These are phyloP conservation scores for Cladosporium oxysporum DNA, from an alignment of 2,329 filamentous ascomycete genomes.

Conservation along the genomic window DNA sequence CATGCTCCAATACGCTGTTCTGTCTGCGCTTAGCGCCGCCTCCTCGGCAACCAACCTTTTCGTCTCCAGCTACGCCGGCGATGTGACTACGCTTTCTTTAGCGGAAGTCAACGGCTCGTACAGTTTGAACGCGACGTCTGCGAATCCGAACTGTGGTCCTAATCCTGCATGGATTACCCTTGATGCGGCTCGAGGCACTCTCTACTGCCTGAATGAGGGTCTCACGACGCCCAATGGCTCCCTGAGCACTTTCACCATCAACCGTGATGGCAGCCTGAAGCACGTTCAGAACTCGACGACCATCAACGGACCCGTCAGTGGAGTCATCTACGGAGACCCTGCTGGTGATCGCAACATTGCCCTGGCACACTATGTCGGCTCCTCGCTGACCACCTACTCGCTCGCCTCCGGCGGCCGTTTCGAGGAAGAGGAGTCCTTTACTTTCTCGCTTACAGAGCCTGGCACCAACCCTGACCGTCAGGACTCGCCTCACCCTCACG, in stretches of 20 bases:
- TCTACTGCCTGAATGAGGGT: slow-evolving; percentile 65
- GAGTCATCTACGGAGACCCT: slow-evolving; percentile 43
- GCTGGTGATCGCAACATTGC: slow-evolving; percentile 41
- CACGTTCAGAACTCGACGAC: slow-evolving; percentile 38
- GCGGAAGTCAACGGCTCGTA: slow-evolving; percentile 34
- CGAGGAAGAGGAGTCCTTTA: slow-evolving; percentile 39
- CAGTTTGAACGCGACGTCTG: slow-evolving; percentile 48
- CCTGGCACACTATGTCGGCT: slow-evolving; percentile 45
- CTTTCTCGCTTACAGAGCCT: slow-evolving; percentile 33
- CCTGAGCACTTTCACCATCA: slow-evolving; percentile 45
- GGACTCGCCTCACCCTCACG: slow-evolving; percentile 39
- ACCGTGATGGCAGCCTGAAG: slow-evolving; percentile 42
- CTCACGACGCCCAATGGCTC: slow-evolving; percentile 51
- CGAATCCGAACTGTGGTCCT: slow-evolving; percentile 52
- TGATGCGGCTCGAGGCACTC: slow-evolving; percentile 49
- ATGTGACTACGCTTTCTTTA: slow-evolving; percentile 45
- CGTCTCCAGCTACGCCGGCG: slow-evolving; percentile 48
- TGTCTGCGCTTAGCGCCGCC: slow-evolving; percentile 27
- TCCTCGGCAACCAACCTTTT: slow-evolving; percentile 42
- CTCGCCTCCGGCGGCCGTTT: slow-evolving; percentile 55
- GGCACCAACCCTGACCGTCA: slow-evolving; percentile 37
- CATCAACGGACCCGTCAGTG: slow-evolving; percentile 44
- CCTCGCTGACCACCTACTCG: slow-evolving; percentile 41
- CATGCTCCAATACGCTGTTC: slow-evolving; percentile 14
- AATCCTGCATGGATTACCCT: slow-evolving; percentile 64